Base-by-base conservation (phyloP, 225 moss, liverwort and hornwort species). In the Takakia lepidozioides region DNA sequence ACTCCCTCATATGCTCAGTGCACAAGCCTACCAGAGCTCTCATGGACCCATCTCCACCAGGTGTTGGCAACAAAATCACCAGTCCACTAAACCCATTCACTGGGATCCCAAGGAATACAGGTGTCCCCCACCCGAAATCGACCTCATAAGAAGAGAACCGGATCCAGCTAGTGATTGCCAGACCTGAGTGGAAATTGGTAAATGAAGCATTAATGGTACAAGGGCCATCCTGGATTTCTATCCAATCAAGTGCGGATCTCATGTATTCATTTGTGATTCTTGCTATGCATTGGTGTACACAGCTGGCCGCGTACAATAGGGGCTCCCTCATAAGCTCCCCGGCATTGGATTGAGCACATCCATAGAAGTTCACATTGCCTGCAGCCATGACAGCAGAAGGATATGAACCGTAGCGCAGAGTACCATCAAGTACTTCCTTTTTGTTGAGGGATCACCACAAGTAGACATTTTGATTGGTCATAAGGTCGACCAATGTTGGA, bases 281-380 rank as follows among this genome's bases (percentile, higher is more conserved):
- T 27, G 57, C 5, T 2, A 71, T 69, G 19, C 62, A 67, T n/a
- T 47, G 40, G 10, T 44, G 71, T n/a, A 84, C 44, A 18, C 54
- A 49, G 11, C 2, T 40, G 1, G 81, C 78, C 2, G 54, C 58
- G 5, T 70, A 19, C 2, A 41, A 47, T n/a, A 80, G 16, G 0
- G 79, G 53, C 44, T 67, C 25, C 0, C 41, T 50, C 43, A 60
- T 55, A 15, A 83, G 58, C 48, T 72, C 81, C 15, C 69, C 71
- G 25, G 74, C 84, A 18, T 41, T 65, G 0, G 46, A 42, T 22
- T 56, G 42, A 25, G 67, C 57, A n/a, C 45, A 54, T 0, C 52
- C 87, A 2, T 55, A 84, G 60, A 84, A 81, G 18, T 75, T 88
- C 14, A 75, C 88, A 25, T 88, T 88, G 27, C 82, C 47, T 57